Percentiles rank a stretch among this genome's conserved stretches.
These are phyloP conservation scores for Penicillium occitanis DNA, from an alignment of 2,329 filamentous ascomycete species.

Conservation along the genomic window DNA sequence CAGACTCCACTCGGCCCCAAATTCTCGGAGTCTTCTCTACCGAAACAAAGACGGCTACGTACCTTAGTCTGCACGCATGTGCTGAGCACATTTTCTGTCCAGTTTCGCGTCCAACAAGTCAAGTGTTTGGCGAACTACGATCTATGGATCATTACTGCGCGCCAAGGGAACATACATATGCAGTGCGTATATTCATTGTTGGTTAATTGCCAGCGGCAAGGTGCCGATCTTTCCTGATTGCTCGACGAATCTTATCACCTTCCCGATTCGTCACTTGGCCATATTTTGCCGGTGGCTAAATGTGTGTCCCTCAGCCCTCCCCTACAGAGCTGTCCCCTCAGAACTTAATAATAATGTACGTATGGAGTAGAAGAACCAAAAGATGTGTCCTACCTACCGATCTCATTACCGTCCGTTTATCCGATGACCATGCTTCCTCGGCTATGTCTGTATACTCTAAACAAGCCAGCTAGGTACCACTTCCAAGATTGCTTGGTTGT, in stretches of 20 bases:
- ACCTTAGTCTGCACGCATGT: constrained; percentile 1
- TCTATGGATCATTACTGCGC: neutral
- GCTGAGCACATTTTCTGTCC: neutral
- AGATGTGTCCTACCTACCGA: neutral
- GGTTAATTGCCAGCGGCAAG: neutral
- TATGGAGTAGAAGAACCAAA: neutral
- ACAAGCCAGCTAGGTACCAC: neutral
- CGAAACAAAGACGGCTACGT: neutral
- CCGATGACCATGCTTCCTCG: constrained; percentile 4
- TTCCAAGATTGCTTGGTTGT: constrained; percentile 3
- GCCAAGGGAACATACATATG: neutral
- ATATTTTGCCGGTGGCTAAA: neutral
- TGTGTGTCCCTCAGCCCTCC: neutral
- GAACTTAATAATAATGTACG: neutral
- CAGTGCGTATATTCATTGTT: neutral
- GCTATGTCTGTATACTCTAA: neutral
- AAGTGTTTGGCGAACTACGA: neutral
- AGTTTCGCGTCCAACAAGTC: neutral
- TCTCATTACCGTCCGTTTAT: neutral
- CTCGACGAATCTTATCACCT: neutral
- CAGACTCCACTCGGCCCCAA: constrained; percentile 18
- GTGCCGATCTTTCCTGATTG: constrained; percentile 2
- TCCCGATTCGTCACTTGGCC: neutral
- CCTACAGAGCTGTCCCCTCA: neutral
- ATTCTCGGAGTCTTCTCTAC: constrained; percentile 12